Percentiles rank a stretch among this genome's conserved stretches.
These are phyloP conservation scores for Pichia sp. DNA, from an alignment of 1,139 yeast genomes.

Conservation along the genomic window DNA sequence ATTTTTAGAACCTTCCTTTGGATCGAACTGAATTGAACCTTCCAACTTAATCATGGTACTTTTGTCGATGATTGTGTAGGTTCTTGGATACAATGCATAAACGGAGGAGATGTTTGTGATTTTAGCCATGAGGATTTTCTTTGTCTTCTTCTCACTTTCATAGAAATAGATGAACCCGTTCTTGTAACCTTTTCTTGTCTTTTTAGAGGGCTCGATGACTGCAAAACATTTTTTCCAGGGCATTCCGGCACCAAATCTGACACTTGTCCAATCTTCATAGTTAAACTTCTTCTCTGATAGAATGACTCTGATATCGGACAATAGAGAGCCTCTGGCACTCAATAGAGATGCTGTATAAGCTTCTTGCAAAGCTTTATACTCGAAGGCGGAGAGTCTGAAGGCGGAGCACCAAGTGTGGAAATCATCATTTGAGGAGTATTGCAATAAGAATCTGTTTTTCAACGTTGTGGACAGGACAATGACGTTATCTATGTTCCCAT, in stretches of 20 bases:
- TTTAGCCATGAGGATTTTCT: slow-evolving; percentile 76
- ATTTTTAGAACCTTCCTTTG: slow-evolving; percentile 54
- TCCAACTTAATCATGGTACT: slow-evolving; percentile 86
- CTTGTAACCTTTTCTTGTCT: slow-evolving; percentile 35
- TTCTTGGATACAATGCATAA: slow-evolving; percentile 91
- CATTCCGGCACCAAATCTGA: slow-evolving; percentile 94
- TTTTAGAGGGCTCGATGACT: slow-evolving; percentile 71
- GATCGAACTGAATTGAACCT: slow-evolving; percentile 63
- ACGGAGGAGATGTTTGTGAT: slow-evolving; percentile 66
- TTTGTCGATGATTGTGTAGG: slow-evolving; percentile 72
- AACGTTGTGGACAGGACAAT: slow-evolving; percentile 85
- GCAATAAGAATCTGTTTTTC: slow-evolving; percentile 79
- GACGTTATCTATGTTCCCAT: slow-evolving; percentile 67
- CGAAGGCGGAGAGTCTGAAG: slow-evolving; percentile 72
- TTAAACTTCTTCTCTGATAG: slow-evolving; percentile 79
- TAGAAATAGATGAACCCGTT: slow-evolving; percentile 55
- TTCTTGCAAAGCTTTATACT: slow-evolving; percentile 77
- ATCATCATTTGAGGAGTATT: slow-evolving; percentile 58
- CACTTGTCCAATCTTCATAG: slow-evolving; percentile 93
- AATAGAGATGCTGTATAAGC: slow-evolving; percentile 94
- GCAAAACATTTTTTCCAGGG: slow-evolving; percentile 96
- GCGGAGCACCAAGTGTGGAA: slow-evolving; percentile 74
- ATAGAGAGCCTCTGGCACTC: slow-evolving; percentile 79
- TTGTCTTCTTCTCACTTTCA: slow-evolving; percentile 64
- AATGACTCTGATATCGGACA: slow-evolving; percentile 81